Evolutionary conservation across 306 rosid genomes (phyloP).

Genomic region (Cicer cuneatum): DNA sequence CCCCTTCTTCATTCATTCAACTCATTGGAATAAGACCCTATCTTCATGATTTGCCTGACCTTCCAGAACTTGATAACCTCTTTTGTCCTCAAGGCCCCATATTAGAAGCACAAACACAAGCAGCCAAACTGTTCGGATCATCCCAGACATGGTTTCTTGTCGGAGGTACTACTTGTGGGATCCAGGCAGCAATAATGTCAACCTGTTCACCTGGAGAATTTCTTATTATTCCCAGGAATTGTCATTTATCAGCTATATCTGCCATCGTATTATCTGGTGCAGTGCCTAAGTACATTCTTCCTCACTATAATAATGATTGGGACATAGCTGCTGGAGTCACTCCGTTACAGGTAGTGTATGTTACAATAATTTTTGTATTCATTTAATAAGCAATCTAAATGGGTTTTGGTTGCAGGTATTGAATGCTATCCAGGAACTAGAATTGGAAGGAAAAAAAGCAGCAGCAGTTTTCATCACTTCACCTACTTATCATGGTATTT

Average conservation of each 20-base stretch:
- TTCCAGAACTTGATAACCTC: conserved; percentile 85
- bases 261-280: conserved; percentile 85
- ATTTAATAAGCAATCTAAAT: background rate
- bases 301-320: conserved; percentile 71
- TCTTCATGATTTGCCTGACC: conserved; percentile 75
- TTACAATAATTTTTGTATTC: conserved; percentile 11
- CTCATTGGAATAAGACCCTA: conserved; percentile 74
- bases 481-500: conserved; percentile 87
- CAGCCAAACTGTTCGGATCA: conserved; percentile 81
- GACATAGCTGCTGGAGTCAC: conserved; percentile 73
- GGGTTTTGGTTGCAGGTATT: conserved; percentile 62
- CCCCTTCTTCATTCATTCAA: conserved; percentile 66
- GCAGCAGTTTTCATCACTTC: conserved; percentile 86
- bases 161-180: conserved; percentile 93
- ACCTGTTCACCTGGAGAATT: conserved; percentile 74
- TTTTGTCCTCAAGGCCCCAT: conserved; percentile 78
- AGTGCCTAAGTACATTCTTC: conserved; percentile 77
- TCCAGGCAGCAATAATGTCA: conserved; percentile 89
- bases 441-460: conserved; percentile 64
- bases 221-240: conserved; percentile 81
- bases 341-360: conserved; percentile 64
- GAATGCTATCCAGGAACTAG: conserved; percentile 63
- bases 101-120: conserved; percentile 79
- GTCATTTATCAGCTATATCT: conserved; percentile 78
- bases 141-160: conserved; percentile 90